These are phyloP conservation scores for Leptographium wingfieldii DNA, from an alignment of 2,329 filamentous ascomycete genomes.

Conservation along the genomic window DNA sequence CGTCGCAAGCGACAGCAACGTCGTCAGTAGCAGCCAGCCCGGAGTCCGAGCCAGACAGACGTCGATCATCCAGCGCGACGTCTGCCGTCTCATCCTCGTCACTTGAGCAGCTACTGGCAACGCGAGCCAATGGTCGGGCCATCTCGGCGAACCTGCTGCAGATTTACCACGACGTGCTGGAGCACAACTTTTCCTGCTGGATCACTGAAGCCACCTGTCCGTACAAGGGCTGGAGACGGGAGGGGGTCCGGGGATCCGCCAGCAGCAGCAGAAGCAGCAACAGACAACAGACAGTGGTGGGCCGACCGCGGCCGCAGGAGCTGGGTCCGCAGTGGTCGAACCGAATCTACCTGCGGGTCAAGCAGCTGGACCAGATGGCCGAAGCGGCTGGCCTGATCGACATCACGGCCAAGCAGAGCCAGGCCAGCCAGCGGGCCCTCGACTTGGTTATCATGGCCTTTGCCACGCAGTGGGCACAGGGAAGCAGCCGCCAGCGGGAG, in stretches of 20 bases:
- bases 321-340: conserved; percentile 31
- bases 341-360: conserved; percentile 35
- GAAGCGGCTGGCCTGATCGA: conserved; percentile 25
- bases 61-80: not conserved
- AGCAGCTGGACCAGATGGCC: conserved; percentile 32
- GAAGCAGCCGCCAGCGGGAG: conserved; percentile 20
- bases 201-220: conserved; percentile 40
- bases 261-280: not conserved
- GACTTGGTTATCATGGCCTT: conserved; percentile 39
- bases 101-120: conserved; percentile 12
- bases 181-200: conserved; percentile 41
- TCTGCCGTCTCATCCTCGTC: not conserved
- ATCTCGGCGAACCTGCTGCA: conserved; percentile 31
- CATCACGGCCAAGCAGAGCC: conserved; percentile 28
- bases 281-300: not conserved
- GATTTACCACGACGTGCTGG: conserved; percentile 41
- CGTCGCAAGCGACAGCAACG: too few species aligned
- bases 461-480: conserved; percentile 37
- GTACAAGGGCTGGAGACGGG: conserved; percentile 21
- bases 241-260: not conserved
- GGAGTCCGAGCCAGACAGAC: too few species aligned
- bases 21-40: too few species aligned
- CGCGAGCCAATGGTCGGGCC: conserved; percentile 19
- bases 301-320: conserved; percentile 9
- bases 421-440: conserved; percentile 30